Evolutionary conservation across 495 filamentous ascomycete genomes (phyloP).

Genomic region (Penicillium turbatum): DNA sequence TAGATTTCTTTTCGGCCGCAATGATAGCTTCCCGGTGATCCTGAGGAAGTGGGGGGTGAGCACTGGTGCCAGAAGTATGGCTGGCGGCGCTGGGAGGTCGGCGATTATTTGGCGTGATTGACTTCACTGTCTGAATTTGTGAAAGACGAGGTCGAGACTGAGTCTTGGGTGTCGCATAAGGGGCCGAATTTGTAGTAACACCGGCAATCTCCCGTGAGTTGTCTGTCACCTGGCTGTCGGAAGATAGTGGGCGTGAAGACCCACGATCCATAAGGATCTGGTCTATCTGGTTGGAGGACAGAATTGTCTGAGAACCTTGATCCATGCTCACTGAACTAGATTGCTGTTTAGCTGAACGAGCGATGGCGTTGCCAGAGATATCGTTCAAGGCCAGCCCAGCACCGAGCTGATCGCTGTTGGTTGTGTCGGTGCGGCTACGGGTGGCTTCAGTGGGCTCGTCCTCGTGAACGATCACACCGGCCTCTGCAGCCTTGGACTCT

Average conservation of each 20-base stretch:
- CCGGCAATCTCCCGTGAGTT: conserved; percentile 29
- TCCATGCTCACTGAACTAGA: conserved; percentile 51
- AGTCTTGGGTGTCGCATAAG: conserved; percentile 38
- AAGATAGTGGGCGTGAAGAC: conserved; percentile 30
- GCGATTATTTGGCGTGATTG: conserved; percentile 32
- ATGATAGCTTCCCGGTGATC: conserved; percentile 83
- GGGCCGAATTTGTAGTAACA: conserved; percentile 7
- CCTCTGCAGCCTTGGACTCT: conserved; percentile 16
- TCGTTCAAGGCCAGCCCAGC: conserved; percentile 39
- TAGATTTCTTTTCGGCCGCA: conserved; percentile 60
- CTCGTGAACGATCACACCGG: conserved; percentile 45
- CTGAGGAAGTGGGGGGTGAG: conserved; percentile 69
- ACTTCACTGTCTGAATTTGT: conserved; percentile 33
- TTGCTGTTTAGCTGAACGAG: conserved; percentile 25
- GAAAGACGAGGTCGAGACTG: conserved; percentile 24
- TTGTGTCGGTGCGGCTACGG: conserved; percentile 26
- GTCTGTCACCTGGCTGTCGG: conserved; percentile 26
- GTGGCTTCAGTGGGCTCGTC: conserved; percentile 49
- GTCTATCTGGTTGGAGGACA: conserved; percentile 71
- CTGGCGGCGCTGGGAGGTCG: conserved; percentile 72
- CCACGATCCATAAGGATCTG: conserved; percentile 52
- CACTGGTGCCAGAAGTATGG: conserved; percentile 38
- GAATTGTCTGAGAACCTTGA: conserved; percentile 67
- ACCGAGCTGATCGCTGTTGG: conserved; percentile 39
- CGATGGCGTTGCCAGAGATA: conserved; percentile 43